Evolutionary conservation across 768 basidiomycete genomes (phyloP).

Genomic region (Lactarius tabidus): DNA sequence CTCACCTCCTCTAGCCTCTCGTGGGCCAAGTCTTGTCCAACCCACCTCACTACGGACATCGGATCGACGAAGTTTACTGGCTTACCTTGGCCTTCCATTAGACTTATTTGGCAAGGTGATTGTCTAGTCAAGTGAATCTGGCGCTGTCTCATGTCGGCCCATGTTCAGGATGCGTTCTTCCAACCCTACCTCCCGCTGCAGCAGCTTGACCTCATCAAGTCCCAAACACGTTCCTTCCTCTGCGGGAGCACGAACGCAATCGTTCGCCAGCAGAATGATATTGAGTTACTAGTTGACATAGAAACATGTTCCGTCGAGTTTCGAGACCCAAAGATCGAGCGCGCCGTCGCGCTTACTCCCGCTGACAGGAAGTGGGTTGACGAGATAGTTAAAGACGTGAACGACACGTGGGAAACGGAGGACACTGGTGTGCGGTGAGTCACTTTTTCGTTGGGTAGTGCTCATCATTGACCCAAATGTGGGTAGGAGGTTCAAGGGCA

Average conservation of each 20-base stretch:
- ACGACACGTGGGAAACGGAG: slow-evolving; percentile 68
- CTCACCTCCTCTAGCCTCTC: slow-evolving; percentile 67
- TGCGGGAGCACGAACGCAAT: slow-evolving; percentile 96
- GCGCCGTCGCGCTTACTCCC: slow-evolving; percentile 74
- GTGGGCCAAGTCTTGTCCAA: slow-evolving; percentile 58
- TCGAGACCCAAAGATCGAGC: slow-evolving; percentile 74
- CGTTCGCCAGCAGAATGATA: slow-evolving; percentile 87
- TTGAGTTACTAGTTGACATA: slow-evolving; percentile 87
- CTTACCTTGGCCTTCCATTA: slow-evolving; percentile 90
- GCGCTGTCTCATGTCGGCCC: background rate
- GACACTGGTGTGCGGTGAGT: slow-evolving; percentile 65
- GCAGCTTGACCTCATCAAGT: slow-evolving; percentile 80
- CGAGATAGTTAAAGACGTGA: slow-evolving; percentile 83
- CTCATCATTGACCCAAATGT: background rate
- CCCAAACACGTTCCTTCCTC: slow-evolving; percentile 74
- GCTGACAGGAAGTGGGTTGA: slow-evolving; percentile 99
- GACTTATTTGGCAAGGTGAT: slow-evolving; percentile 87
- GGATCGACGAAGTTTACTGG: slow-evolving; percentile 85
- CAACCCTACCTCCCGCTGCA: slow-evolving; percentile 97
- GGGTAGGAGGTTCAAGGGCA: slow-evolving; percentile 78
- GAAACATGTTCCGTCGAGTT: slow-evolving; percentile 88
- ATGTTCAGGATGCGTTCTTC: slow-evolving; percentile 80
- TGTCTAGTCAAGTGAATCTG: background rate
- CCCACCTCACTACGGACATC: slow-evolving; percentile 84
- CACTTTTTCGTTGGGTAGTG: slow-evolving; percentile 32